Base-by-base conservation (phyloP, 2,329 filamentous ascomycete species). In the Colletotrichum plurivorum region DNA sequence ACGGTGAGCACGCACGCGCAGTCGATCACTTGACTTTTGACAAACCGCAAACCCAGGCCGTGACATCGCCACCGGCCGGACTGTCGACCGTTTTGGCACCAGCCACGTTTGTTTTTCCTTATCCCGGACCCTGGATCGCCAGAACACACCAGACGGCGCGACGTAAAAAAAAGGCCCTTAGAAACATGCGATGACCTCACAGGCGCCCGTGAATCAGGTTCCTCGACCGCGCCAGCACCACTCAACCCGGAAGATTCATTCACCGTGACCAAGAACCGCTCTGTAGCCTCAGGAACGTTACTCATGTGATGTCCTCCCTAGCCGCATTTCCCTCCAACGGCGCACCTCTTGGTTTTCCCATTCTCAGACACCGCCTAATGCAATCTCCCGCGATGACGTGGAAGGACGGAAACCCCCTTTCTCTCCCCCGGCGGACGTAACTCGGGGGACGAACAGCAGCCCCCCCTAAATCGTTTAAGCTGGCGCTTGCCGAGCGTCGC, bases 101-200 rank as follows among this genome's bases (percentile, higher is more conserved):
- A 27, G 31, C 18, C 20, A 25, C 22, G 48, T 52, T 16, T 15
- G 12, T 18, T 52, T 52, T 25, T 5, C 39, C 36, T 36, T 31
- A 36, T 63, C 61, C 48, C 18, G 53, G 43, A 48, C 55, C 57
- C 55, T 20, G 27, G 49, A 51, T 61, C 62, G 54, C 22, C 66
- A 64, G 48, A 55, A 53, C 25, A 43, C 31, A 16, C 31, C 13
- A 20, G 20, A 13, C 31, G 22, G 16, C 31, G 31, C 31, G 31
- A 12, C 31, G 31, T 4, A 36, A 10, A 36, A 36, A 36, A 36
- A 31, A 4, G 31, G 31, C 31, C 31, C 31, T 36, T 10, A 36
- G 20, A 57, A 46, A 45, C 39, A 48, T 58, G 25, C 48, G 59
- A 69, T 60, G 66, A 66, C 54, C 54, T 69, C 65, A 68, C 54